These are phyloP conservation scores for Trypanosoma platydactyli DNA, from an alignment of 208 protist genomes.

Conservation along the genomic window DNA sequence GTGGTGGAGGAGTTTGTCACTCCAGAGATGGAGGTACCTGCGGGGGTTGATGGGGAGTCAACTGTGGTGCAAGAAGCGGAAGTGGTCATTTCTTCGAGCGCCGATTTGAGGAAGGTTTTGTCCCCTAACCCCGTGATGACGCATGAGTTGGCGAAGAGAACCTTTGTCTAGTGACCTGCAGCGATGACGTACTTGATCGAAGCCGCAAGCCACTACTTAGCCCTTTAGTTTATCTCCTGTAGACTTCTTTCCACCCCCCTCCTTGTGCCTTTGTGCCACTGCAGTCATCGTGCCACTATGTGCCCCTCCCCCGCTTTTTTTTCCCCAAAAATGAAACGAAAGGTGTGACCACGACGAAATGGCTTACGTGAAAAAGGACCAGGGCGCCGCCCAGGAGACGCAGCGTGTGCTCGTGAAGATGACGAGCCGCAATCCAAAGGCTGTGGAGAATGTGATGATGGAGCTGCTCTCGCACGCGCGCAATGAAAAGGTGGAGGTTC, in stretches of 20 bases:
- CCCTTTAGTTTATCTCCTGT: background rate
- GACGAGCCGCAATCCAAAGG: conserved; percentile 95
- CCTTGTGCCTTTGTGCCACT: background rate
- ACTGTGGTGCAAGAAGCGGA: conserved; percentile 21
- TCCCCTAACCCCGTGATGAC: conserved; percentile 38
- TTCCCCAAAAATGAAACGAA: conserved; percentile 26
- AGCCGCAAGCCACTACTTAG: background rate
- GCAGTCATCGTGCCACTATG: too few species aligned
- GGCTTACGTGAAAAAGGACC: conserved; percentile 78
- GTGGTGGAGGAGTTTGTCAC: conserved; percentile 18
- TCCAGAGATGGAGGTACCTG: background rate
- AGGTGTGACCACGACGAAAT: conserved; percentile 79
- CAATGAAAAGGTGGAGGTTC: conserved; percentile 95
- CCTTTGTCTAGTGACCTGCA: conserved; percentile 17
- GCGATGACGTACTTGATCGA: background rate
- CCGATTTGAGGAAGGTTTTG: conserved; percentile 11
- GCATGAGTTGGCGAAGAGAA: conserved; percentile 29
- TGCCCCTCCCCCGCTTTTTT: conserved; percentile 18
- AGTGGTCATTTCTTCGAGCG: conserved; percentile 11
- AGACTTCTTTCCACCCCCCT: background rate
- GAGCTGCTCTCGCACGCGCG: conserved; percentile 94
- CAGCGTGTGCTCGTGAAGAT: conserved; percentile 98
- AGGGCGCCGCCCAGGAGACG: conserved; percentile 46
- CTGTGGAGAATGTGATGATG: conserved; percentile 97
- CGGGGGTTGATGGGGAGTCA: background rate